phyloP scores from a whole-genome alignment of 2,329 filamentous ascomycete genomes.

The Nothophaeocryptopus gaeumannii region DNA sequence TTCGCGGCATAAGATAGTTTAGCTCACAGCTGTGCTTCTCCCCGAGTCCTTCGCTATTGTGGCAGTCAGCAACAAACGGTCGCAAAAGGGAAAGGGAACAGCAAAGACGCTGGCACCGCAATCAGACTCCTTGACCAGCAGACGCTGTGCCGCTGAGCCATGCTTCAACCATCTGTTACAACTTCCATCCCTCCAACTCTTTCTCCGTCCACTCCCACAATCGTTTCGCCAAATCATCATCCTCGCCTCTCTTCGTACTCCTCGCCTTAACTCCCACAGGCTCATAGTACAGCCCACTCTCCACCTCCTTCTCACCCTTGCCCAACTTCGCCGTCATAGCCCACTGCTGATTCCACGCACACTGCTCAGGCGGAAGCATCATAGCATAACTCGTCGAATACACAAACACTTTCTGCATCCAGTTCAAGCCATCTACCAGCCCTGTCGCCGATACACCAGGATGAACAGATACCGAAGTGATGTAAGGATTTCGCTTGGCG shows the following conservation, averaged over 20 bases:
- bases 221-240: slow-evolving; percentile 26
- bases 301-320: slow-evolving; percentile 16
- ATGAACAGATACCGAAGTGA: slow-evolving; percentile 47
- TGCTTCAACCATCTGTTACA: slow-evolving; percentile 5
- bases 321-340: slow-evolving; percentile 40
- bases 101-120: too few species aligned
- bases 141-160: too few species aligned
- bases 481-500: slow-evolving; percentile 43
- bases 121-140: too few species aligned
- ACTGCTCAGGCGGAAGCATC: slow-evolving; percentile 27
- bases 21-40: too few species aligned
- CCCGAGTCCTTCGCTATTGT: too few species aligned
- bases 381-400: slow-evolving; percentile 13
- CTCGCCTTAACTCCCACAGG: slow-evolving; percentile 36
- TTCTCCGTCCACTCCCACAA: slow-evolving; percentile 40
- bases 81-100: too few species aligned
- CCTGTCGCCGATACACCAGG: slow-evolving; percentile 51
- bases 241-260: slow-evolving; percentile 21
- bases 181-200: slow-evolving; percentile 15
- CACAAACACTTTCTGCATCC: slow-evolving; percentile 12
- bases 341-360: slow-evolving; percentile 46
- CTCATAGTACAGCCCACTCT: slow-evolving; percentile 39
- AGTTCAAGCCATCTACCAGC: slow-evolving; percentile 30
- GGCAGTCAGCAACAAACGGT: too few species aligned
- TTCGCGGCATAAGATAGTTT: too few species aligned